phyloP scores from a whole-genome alignment of 495 filamentous ascomycete genomes.

The Penicillium parvum region DNA sequence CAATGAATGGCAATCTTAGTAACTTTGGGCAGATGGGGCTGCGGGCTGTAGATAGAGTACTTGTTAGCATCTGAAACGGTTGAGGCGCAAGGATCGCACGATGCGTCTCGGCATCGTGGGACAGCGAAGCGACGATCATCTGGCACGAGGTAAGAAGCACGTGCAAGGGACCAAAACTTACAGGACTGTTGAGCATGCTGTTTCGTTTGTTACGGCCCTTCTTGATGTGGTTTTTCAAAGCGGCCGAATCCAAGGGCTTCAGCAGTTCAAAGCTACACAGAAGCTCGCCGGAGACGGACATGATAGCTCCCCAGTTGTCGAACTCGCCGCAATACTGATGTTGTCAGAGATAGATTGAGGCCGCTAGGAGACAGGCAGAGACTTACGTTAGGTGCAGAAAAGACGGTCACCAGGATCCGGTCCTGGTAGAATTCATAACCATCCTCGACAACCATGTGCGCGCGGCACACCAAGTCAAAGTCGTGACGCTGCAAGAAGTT shows the following conservation, averaged over 20 bases:
- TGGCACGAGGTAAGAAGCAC: slow-evolving; percentile 21
- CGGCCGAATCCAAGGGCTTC: slow-evolving; percentile 95
- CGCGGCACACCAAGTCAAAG: slow-evolving; percentile 94
- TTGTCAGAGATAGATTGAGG: background rate
- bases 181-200: slow-evolving; percentile 89
- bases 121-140: slow-evolving; percentile 20
- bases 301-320: slow-evolving; percentile 98
- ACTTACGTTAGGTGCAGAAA: slow-evolving; percentile 94
- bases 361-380: background rate
- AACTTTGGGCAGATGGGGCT: slow-evolving; percentile 39
- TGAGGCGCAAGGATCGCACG: background rate
- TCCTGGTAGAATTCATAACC: slow-evolving; percentile 99
- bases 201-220: slow-evolving; percentile 89
- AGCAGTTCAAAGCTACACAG: slow-evolving; percentile 96
- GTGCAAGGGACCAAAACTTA: slow-evolving; percentile 46
- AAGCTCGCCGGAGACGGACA: slow-evolving; percentile 91
- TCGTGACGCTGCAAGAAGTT: slow-evolving; percentile 93
- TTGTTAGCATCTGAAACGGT: slow-evolving; percentile 9
- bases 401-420: slow-evolving; percentile 91
- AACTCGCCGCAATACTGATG: slow-evolving; percentile 97
- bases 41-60: slow-evolving; percentile 27
- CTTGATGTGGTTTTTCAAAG: slow-evolving; percentile 98
- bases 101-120: slow-evolving; percentile 24
- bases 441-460: slow-evolving; percentile 99
- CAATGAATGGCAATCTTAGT: slow-evolving; percentile 17